Conservation (phyloP, 2,329 filamentous ascomycete species). For the Botryosphaeria dothidea region DNA sequence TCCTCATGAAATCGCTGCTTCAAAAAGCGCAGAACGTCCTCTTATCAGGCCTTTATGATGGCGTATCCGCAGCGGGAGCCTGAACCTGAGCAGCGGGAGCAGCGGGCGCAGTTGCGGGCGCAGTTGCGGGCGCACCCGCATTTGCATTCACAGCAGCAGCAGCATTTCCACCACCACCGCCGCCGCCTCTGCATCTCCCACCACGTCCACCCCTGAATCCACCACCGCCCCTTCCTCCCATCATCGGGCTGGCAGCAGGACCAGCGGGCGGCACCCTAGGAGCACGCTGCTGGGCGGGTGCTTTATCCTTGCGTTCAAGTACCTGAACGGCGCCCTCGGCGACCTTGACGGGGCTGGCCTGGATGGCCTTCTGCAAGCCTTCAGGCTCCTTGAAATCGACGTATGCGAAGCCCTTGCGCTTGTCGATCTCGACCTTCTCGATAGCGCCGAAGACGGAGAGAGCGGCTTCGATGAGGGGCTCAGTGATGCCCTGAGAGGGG, state of each 20-base stretch:
- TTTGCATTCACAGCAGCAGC: slow-evolving; percentile 4
- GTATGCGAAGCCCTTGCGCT: slow-evolving; percentile 92
- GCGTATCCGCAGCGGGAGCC: slow-evolving; percentile 1
- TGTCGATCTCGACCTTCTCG: slow-evolving; percentile 84
- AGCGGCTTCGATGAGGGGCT: slow-evolving; percentile 72
- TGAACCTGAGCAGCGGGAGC: neutral
- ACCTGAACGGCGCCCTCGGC: slow-evolving; percentile 86
- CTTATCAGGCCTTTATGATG: neutral
- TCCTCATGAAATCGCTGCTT: neutral
- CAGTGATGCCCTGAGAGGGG: slow-evolving; percentile 87
- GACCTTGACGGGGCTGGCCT: slow-evolving; percentile 77
- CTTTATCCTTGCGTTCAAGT: slow-evolving; percentile 71
- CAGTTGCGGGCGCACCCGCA: slow-evolving; percentile 17
- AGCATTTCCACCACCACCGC: slow-evolving; percentile 26
- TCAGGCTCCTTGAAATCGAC: slow-evolving; percentile 80
- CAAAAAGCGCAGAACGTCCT: neutral
- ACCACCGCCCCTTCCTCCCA: slow-evolving; percentile 30
- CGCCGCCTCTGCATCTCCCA: slow-evolving; percentile 36
- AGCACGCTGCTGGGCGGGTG: slow-evolving; percentile 1
- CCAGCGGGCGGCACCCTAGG: slow-evolving; percentile 1
- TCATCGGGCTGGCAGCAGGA: slow-evolving; percentile 23
- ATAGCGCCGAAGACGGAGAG: slow-evolving; percentile 74
- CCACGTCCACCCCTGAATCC: slow-evolving; percentile 33
- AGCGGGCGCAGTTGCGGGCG: slow-evolving; percentile 16
- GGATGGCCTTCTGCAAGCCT: slow-evolving; percentile 74